These are phyloP conservation scores for Entrophospora sp. DNA, from an alignment of 192 early-diverging fungal genomes.

Conservation along the genomic window DNA sequence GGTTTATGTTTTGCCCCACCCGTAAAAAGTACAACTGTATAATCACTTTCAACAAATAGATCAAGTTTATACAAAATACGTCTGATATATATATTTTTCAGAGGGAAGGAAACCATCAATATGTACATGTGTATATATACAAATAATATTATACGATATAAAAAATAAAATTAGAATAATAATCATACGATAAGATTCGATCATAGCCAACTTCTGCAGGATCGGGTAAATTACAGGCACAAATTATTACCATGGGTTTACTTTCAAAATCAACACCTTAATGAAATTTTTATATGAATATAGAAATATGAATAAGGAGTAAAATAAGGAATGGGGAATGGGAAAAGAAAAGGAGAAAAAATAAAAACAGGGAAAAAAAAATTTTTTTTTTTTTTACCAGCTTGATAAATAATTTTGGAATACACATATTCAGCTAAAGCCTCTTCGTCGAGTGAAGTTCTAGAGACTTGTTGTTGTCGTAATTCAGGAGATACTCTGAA, in stretches of 20 bases:
- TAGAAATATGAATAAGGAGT: not conserved
- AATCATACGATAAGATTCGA: conserved; percentile 61
- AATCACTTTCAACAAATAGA: conserved; percentile 83
- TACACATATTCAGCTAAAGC: conserved; percentile 20
- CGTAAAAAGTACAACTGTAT: conserved; percentile 81
- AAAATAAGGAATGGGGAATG: not conserved
- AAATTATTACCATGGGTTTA: conserved; percentile 72
- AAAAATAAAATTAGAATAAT: not conserved
- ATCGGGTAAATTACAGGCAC: conserved; percentile 81
- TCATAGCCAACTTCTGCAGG: conserved; percentile 78
- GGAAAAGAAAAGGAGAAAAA: not conserved
- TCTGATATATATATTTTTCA: conserved; percentile 7
- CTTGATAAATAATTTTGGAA: conserved; percentile 21
- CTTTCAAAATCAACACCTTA: conserved; percentile 79
- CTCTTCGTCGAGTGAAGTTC: conserved; percentile 12
- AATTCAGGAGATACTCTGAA: not conserved
- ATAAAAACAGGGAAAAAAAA: not conserved
- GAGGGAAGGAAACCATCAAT: too few relatives aligned
- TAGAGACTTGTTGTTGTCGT: not conserved
- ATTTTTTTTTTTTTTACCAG: conserved; percentile 9
- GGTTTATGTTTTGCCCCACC: conserved; percentile 71
- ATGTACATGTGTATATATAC: too few relatives aligned
- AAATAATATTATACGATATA: not conserved
- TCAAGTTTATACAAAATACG: conserved; percentile 55
- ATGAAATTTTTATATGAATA: not conserved